Base-by-base conservation (phyloP, 2,329 filamentous ascomycete genomes). In the Graphilbum ipis-grandicollis region DNA sequence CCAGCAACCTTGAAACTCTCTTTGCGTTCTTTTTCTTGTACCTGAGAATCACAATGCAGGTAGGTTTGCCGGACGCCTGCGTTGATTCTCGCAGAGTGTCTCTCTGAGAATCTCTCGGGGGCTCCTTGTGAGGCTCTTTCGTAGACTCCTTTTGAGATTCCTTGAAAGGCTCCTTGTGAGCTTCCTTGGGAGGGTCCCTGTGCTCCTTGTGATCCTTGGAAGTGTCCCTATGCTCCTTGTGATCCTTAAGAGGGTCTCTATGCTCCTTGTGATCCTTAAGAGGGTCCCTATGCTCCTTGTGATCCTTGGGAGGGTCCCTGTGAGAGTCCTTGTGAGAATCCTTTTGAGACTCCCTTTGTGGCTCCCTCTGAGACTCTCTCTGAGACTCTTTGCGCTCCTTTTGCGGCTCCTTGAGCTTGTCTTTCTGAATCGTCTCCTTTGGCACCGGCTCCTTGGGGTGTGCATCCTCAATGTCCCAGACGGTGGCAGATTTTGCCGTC, bases 1-100 rank as follows among this genome's bases (percentile, higher is more conserved):
- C 61, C 19, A 71, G 50, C 13, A 71, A 56, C 6, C 60, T 56
- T 40, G 59, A 58, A 18, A 68, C 54, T 6, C 56, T 54, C 46
- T 62, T 60, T 13, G 56, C 55, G 34, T 58, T 48, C 15, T 52
- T 53, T 48, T 65, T 69, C 38, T 62, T 66, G 43, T 70, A 59
- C 36, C 60, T 63, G 12, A 73, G 44, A 0, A 49, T 57, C 3
- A 72, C 62, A 2, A 69, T 51, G 30, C 61, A 38, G 36, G 13
- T 23, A 13, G 32, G 31, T 10, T 39, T 39, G 4, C 21, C 26
- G 7, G 28, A 5, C 17, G 26, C n/a, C 8, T 36, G 10, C 14
- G 12, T 21, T 34, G 23, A 4, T 22, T 37, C 30, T 19, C 22
- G 22, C n/a, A 6, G 23, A 12, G 35, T 5, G 31, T 36, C 34